Percentiles rank a stretch among this genome's conserved stretches.
Conservation (phyloP, 257 asterid species). For the Solanum lycopersicoides region DNA sequence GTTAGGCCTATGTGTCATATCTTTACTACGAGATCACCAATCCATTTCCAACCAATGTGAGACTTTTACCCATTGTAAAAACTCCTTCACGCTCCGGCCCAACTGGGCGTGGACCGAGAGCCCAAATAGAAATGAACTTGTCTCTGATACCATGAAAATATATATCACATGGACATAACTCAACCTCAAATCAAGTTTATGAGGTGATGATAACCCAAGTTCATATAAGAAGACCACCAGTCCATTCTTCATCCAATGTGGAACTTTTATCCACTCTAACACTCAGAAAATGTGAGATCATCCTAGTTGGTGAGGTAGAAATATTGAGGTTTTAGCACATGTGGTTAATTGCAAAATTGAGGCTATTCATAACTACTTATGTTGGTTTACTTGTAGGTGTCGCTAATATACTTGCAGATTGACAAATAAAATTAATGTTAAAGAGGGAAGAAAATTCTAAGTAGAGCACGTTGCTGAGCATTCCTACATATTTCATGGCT, state of each 20-base stretch:
- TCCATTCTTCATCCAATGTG: neutral
- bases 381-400: neutral
- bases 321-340: neutral
- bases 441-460: neutral
- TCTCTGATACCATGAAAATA: neutral
- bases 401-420: neutral
- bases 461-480: neutral
- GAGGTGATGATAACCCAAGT: neutral
- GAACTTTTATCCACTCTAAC: neutral
- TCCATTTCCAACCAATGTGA: neutral
- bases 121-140: neutral
- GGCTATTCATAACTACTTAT: neutral
- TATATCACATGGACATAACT: neutral
- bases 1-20: neutral
- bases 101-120: neutral
- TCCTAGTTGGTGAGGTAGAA: neutral
- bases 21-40: neutral
- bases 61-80: neutral
- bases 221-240: neutral
- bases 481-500: neutral
- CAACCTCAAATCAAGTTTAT: neutral
- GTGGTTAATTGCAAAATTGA: neutral
- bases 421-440: neutral
- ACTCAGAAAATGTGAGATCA: neutral
- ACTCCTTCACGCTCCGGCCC: accelerated